Percentiles rank a stretch among this genome's conserved stretches.
phyloP scores from a whole-genome alignment of 805 yeast genomes.

The Candida coquimbonensis region DNA sequence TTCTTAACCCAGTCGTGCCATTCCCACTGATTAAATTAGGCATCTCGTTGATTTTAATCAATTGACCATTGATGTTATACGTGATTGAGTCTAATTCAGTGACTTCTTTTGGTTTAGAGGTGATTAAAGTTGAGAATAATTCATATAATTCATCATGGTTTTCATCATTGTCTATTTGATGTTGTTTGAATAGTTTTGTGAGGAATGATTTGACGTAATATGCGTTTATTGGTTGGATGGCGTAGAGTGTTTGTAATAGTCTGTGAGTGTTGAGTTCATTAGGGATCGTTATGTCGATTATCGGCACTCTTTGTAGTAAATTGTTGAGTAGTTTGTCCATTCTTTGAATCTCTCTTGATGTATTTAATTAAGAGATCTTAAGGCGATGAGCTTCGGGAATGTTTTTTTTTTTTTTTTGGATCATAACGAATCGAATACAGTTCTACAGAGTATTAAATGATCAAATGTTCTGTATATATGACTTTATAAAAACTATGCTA shows the following conservation, averaged over 20 bases:
- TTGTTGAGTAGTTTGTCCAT: conserved; percentile 16
- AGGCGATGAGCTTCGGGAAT: neutral
- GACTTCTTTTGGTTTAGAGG: conserved; percentile 20
- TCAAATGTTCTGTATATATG: too few species aligned
- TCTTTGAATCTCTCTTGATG: too few species aligned
- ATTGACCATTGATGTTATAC: conserved; percentile 20
- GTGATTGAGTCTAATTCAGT: conserved; percentile 26
- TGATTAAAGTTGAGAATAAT: conserved; percentile 24
- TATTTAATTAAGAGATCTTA: neutral
- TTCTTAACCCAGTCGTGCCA: conserved; percentile 86
- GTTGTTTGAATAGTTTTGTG: conserved; percentile 22
- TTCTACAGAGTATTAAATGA: too few species aligned
- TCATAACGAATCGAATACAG: too few species aligned
- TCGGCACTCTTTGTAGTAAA: conserved; percentile 20
- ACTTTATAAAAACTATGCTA: conserved; percentile 9
- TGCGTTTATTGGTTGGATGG: conserved; percentile 33
- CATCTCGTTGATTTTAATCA: conserved; percentile 42
- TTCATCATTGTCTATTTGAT: conserved; percentile 33
- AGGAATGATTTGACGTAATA: conserved; percentile 44
- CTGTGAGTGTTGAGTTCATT: conserved; percentile 7
- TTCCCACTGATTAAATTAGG: conserved; percentile 59
- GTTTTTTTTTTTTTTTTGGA: too few species aligned
- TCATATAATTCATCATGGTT: conserved; percentile 34
- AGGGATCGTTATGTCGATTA: conserved; percentile 8
- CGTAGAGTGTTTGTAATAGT: conserved; percentile 16